Base-by-base conservation (phyloP, 257 asterid genomes). In the Salvia hispanica region DNA sequence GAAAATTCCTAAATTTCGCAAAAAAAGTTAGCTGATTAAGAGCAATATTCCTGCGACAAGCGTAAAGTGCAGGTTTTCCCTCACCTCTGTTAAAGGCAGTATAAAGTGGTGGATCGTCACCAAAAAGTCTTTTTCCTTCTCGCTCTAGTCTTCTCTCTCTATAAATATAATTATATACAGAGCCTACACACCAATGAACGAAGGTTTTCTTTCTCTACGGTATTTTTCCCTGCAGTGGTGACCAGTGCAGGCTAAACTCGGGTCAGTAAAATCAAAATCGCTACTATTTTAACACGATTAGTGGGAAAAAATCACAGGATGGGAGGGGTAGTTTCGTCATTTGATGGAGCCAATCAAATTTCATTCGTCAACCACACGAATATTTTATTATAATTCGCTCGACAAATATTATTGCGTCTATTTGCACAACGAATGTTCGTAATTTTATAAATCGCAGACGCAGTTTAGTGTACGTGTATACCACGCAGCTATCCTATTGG, bases 91-190 rank as follows among this genome's bases (percentile, higher is more conserved):
- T 69, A 73, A 77, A 73, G n/a, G 78, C 76, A 25, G 31, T 25
- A 25, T 25, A 47, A 69, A 69, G 75, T 47, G 56, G 14, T 9
- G 46, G 80, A 76, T 64, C 72, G 67, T 76, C 37, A 21, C 81
- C 77, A 69, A 72, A 72, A 72, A 57, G 72, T 77, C 77, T 57
- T n/a, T 58, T 40, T 42, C 72, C 72, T 37, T 51, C 78, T 77
- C 69, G 5, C 81, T 70, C 80, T 66, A 51, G 67, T 54, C 50
- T 28, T 4, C 33, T 40, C 25, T 58, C 57, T 54, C 39, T 54
- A 8, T 25, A 25, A 25, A 25, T 1, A 25, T 2, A 25, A 25
- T 25, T 25, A 25, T 25, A 1, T 25, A 25, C 2, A 25, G 31
- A 18, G 21, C 21, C 21, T 18, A 18, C 21, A 18, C 21, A 18